Percentiles rank a stretch among this genome's conserved stretches.
phyloP scores from a whole-genome alignment of 169 alveolate genomes.

The Fabrea salina region DNA sequence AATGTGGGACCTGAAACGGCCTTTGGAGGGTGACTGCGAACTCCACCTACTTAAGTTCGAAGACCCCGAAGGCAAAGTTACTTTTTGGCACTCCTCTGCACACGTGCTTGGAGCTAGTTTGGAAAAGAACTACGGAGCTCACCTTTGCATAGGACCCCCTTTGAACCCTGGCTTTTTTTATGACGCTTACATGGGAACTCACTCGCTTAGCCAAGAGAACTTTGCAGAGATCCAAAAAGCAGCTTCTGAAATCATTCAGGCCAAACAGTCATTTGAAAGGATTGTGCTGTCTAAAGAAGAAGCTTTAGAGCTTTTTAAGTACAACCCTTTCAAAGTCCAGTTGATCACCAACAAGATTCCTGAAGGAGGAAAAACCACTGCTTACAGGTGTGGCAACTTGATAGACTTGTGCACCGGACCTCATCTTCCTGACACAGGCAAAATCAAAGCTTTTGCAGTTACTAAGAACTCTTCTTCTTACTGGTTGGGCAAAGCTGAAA shows the following conservation, averaged over 20 bases:
- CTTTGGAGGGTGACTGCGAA: constrained; percentile 96
- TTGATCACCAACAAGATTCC: constrained; percentile 94
- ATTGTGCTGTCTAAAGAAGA: constrained; percentile 93
- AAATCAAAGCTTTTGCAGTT: constrained; percentile 92
- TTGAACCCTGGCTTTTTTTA: constrained; percentile 96
- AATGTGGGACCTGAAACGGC: constrained; percentile 89
- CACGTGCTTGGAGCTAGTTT: constrained; percentile 95
- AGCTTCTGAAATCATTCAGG: constrained; percentile 75
- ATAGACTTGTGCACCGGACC: constrained; percentile 99
- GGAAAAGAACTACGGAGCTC: constrained; percentile 95
- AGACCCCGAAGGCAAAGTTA: constrained; percentile 91
- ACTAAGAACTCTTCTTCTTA: constrained; percentile 97
- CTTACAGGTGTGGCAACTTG: constrained; percentile 96
- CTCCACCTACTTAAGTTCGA: constrained; percentile 89
- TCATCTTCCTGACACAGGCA: constrained; percentile 95
- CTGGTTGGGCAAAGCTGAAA: constrained; percentile 95
- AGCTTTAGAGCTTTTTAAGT: constrained; percentile 94
- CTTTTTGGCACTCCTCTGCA: constrained; percentile 98
- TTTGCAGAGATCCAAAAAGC: constrained; percentile 73
- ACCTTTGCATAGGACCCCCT: constrained; percentile 97
- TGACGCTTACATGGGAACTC: constrained; percentile 94
- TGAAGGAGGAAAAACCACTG: constrained; percentile 93
- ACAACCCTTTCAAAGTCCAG: constrained; percentile 97
- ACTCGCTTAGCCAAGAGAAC: constrained; percentile 54
- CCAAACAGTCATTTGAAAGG: constrained; percentile 93